Conservation (phyloP, 208 protist species). For the Leishmania arabica region DNA sequence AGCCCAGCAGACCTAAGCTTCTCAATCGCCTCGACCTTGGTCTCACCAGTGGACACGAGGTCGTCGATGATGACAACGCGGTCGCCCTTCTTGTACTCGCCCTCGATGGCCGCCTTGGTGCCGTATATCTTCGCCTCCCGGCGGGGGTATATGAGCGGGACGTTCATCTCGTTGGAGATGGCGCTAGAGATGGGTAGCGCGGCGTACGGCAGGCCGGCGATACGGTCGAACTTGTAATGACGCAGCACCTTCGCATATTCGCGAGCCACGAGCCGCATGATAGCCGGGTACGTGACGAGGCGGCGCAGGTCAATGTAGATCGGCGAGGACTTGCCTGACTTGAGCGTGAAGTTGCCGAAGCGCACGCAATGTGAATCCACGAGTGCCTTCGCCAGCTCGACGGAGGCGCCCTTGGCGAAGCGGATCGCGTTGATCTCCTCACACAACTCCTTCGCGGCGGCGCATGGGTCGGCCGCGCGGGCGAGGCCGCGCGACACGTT, state of each 20-base stretch:
- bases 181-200: conserved; percentile 95
- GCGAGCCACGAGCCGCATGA: conserved; percentile 80
- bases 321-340: conserved; percentile 94
- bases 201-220: conserved; percentile 94
- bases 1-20: conserved; percentile 85
- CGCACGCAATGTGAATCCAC: conserved; percentile 88
- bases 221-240: conserved; percentile 74
- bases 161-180: conserved; percentile 90
- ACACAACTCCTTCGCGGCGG: conserved; percentile 66
- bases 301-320: conserved; percentile 97
- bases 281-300: conserved; percentile 85
- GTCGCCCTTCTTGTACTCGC: conserved; percentile 92
- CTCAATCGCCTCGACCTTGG: conserved; percentile 94
- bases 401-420: conserved; percentile 41
- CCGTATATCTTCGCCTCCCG: conserved; percentile 95
- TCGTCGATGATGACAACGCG: conserved; percentile 95
- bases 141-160: conserved; percentile 90
- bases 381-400: conserved; percentile 68
- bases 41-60: conserved; percentile 95
- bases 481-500: conserved; percentile 87
- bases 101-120: conserved; percentile 95
- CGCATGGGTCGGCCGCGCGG: conserved; percentile 63
- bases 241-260: conserved; percentile 78
- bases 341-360: conserved; percentile 96
- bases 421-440: conserved; percentile 83